Percentiles rank a stretch among this genome's conserved stretches.
Evolutionary conservation across 1,284 basidiomycete species (phyloP).

Genomic region (Naganishia albida): DNA sequence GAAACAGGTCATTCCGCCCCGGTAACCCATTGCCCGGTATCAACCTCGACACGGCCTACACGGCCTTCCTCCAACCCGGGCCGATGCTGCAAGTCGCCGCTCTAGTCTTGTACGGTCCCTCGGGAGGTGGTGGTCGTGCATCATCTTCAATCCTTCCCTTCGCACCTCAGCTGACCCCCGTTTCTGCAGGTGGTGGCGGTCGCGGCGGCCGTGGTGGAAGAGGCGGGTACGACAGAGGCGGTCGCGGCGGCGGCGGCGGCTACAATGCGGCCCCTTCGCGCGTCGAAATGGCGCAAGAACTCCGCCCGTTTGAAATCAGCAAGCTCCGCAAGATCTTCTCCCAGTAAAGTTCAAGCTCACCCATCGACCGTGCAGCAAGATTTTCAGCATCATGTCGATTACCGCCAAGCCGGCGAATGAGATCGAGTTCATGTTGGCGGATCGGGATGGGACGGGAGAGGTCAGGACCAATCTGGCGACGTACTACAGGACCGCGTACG

Average conservation of each 20-base stretch:
- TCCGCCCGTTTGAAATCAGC: slow-evolving; percentile 36
- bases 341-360: slow-evolving; percentile 34
- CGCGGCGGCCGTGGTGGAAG: slow-evolving; percentile 34
- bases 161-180: neutral
- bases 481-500: slow-evolving; percentile 52
- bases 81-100: slow-evolving; percentile 42
- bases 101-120: slow-evolving; percentile 17
- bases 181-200: slow-evolving; percentile 5
- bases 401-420: slow-evolving; percentile 42
- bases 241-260: slow-evolving; percentile 3
- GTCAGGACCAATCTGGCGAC: slow-evolving; percentile 39
- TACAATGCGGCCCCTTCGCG: neutral
- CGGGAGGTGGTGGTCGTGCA: slow-evolving; percentile 36
- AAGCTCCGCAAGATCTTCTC: slow-evolving; percentile 47
- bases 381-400: slow-evolving; percentile 44
- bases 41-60: slow-evolving; percentile 53
- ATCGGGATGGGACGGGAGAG: slow-evolving; percentile 24
- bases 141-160: slow-evolving; percentile 26
- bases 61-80: slow-evolving; percentile 50
- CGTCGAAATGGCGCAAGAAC: slow-evolving; percentile 19
- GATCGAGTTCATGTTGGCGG: slow-evolving; percentile 45
- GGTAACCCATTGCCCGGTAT: slow-evolving; percentile 42
- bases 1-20: slow-evolving; percentile 45
- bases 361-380: slow-evolving; percentile 39
- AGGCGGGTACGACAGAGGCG: slow-evolving; percentile 10